These are phyloP conservation scores for Xylaria bambusicola DNA, from an alignment of 495 filamentous ascomycete species.

Conservation along the genomic window DNA sequence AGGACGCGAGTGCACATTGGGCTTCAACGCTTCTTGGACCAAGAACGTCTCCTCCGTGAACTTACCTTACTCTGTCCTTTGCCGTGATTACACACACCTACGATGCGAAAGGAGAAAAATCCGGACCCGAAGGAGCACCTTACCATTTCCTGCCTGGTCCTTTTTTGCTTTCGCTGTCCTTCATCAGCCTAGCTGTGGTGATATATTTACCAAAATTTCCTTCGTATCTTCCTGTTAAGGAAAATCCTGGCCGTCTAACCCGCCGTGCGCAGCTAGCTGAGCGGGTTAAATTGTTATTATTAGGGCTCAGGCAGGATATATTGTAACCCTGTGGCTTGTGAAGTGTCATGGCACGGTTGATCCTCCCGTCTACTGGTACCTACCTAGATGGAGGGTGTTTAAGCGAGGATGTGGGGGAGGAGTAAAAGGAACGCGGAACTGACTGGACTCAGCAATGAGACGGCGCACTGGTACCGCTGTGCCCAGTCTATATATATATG, in stretches of 20 bases:
- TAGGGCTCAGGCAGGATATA: neutral
- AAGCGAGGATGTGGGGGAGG: slow-evolving; percentile 11
- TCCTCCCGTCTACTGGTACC: too few species aligned
- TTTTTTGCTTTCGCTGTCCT: slow-evolving; percentile 1
- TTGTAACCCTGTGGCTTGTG: slow-evolving; percentile 11
- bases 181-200: slow-evolving; percentile 7
- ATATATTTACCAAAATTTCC: slow-evolving; percentile 3
- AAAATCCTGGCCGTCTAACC: neutral
- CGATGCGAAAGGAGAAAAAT: too few species aligned
- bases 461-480: slow-evolving; percentile 1
- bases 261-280: slow-evolving; percentile 1
- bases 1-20: too few species aligned
- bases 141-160: neutral
- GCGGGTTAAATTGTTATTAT: neutral
- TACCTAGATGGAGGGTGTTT: neutral
- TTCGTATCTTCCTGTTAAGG: neutral
- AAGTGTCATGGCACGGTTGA: neutral
- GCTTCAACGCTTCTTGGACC: slow-evolving; percentile 8
- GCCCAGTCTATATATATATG: neutral
- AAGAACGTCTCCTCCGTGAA: too few species aligned
- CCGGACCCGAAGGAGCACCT: neutral
- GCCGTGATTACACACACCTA: too few species aligned
- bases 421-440: neutral
- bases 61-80: neutral
- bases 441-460: neutral